Conservation (phyloP, 2,329 filamentous ascomycete genomes). For the Elsinoe fawcettii region DNA sequence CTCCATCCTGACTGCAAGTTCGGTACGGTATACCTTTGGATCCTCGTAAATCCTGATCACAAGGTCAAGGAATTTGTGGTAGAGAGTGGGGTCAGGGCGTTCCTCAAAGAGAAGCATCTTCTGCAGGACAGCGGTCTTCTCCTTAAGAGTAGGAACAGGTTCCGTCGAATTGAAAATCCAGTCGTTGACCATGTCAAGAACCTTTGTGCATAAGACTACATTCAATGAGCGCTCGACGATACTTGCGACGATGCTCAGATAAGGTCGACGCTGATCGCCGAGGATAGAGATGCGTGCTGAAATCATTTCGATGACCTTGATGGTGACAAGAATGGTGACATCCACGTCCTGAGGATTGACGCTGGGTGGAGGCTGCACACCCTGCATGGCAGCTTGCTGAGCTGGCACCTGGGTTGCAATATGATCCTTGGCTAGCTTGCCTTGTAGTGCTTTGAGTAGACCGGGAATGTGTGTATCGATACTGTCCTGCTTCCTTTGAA, state of each 20-base stretch:
- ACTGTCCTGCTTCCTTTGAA: constrained; percentile 72
- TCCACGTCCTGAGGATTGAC: constrained; percentile 72
- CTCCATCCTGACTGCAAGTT: constrained; percentile 94
- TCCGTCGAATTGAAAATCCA: constrained; percentile 97
- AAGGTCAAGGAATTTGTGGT: constrained; percentile 88
- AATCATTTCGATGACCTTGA: constrained; percentile 91
- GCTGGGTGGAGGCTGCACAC: constrained; percentile 42
- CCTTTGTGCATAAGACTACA: constrained; percentile 79
- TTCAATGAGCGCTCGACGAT: constrained; percentile 93
- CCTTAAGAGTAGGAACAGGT: constrained; percentile 93
- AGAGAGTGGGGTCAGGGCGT: constrained; percentile 69
- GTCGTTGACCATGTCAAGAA: constrained; percentile 82
- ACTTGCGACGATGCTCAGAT: constrained; percentile 88
- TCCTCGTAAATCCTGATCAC: constrained; percentile 98
- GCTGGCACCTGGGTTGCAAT: constrained; percentile 62
- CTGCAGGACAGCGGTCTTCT: constrained; percentile 96
- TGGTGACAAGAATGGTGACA: constrained; percentile 81
- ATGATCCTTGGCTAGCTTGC: constrained; percentile 88
- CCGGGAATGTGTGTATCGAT: constrained; percentile 83
- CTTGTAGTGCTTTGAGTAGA: constrained; percentile 88
- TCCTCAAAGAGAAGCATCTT: constrained; percentile 98
- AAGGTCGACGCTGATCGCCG: constrained; percentile 82
- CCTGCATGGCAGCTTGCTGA: constrained; percentile 42
- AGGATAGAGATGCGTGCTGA: constrained; percentile 87
- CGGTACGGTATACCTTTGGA: constrained; percentile 86